Evolutionary conservation across 257 asterid species (phyloP).

Genomic region (Cynanchum wilfordii): DNA sequence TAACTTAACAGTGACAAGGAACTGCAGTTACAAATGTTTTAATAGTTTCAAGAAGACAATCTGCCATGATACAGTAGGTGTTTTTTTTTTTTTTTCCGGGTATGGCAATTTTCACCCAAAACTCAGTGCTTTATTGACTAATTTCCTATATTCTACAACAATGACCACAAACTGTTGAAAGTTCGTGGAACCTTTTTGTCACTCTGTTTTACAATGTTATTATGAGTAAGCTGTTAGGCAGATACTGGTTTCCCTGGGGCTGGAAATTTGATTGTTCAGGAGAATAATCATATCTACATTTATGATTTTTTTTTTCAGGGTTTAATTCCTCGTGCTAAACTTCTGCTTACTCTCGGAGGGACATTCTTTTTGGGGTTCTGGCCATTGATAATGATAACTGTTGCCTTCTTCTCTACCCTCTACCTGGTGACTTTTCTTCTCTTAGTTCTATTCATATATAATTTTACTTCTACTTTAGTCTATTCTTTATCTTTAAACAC

Average conservation of each 20-base stretch:
- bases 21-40: not conserved
- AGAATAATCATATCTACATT: not conserved
- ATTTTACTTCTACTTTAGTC: not conserved
- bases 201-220: not conserved
- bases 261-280: conserved; percentile 5
- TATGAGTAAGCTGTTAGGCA: too few relatives aligned
- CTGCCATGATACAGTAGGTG: not conserved
- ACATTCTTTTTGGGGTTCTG: conserved; percentile 79
- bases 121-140: not conserved
- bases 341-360: conserved; percentile 85
- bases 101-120: not conserved
- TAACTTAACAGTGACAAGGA: not conserved
- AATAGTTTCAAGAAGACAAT: not conserved
- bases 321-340: conserved; percentile 82
- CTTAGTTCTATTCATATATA: conserved; percentile 5
- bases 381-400: conserved; percentile 74
- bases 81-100: not conserved
- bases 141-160: not conserved
- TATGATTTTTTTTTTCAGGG: conserved; percentile 51
- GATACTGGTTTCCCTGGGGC: too few relatives aligned
- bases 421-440: conserved; percentile 59
- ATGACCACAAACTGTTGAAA: not conserved
- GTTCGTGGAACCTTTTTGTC: not conserved
- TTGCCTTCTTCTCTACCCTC: conserved; percentile 50
- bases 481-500: not conserved